phyloP scores from a whole-genome alignment of 1,284 basidiomycete genomes.

The Cryptococcus sp. region DNA sequence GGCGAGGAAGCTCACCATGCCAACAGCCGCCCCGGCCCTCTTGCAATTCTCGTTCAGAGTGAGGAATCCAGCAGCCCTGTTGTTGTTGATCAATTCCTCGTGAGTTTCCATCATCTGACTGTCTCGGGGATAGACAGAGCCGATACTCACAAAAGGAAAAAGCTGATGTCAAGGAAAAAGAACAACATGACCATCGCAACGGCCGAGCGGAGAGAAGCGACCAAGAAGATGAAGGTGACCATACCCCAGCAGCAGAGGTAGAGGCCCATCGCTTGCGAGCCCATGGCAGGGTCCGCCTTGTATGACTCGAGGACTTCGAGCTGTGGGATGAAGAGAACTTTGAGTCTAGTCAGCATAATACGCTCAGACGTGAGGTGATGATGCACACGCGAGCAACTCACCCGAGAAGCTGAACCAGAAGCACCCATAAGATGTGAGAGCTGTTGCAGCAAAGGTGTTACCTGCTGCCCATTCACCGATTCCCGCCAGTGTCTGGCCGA shows the following conservation, averaged over 20 bases:
- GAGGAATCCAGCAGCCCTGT: conserved; percentile 41
- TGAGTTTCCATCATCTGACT: too few relatives aligned
- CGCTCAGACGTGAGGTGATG: neutral
- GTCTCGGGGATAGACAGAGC: neutral
- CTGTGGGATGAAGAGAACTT: conserved; percentile 43
- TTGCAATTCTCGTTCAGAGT: conserved; percentile 27
- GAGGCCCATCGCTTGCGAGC: conserved; percentile 52
- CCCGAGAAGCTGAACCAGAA: conserved; percentile 72
- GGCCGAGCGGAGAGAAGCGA: conserved; percentile 65
- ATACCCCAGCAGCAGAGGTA: conserved; percentile 50
- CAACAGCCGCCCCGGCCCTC: conserved; percentile 71
- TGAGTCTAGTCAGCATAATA: too few relatives aligned
- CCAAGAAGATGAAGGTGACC: conserved; percentile 40
- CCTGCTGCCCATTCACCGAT: conserved; percentile 68
- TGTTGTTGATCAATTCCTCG: neutral
- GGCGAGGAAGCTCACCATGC: conserved; percentile 48
- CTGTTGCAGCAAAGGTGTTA: conserved; percentile 60
- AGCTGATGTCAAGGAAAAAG: conserved; percentile 62
- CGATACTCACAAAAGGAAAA: conserved; percentile 50
- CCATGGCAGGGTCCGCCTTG: conserved; percentile 45
- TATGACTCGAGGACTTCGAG: conserved; percentile 54
- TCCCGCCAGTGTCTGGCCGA: conserved; percentile 62
- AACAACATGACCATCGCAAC: conserved; percentile 66
- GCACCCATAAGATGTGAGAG: conserved; percentile 75
- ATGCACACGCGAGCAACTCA: too few relatives aligned